Conservation (phyloP, 177 flowering plant genomes). For the Telopea speciosissima region DNA sequence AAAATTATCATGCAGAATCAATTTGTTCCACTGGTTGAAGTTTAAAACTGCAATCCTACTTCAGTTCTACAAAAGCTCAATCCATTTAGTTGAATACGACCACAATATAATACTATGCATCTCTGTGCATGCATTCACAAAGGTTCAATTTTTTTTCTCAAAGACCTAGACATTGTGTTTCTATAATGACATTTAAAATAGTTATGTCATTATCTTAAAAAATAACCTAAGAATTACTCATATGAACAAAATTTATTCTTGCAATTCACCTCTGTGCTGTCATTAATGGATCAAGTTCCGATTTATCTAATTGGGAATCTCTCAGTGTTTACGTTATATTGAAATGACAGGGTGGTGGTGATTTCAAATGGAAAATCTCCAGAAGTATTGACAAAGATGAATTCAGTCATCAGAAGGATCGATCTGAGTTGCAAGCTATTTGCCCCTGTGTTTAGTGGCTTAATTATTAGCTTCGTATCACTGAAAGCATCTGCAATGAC, state of each 20-base stretch:
- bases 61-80: too few relatives aligned
- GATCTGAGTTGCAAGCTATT: conserved; percentile 73
- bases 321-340: background rate
- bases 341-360: conserved; percentile 71
- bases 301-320: background rate
- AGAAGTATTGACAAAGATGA: conserved; percentile 50
- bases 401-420: conserved; percentile 66
- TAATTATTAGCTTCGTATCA: conserved; percentile 77
- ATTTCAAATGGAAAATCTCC: conserved; percentile 65
- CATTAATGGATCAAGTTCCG: background rate
- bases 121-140: background rate
- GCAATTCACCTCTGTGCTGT: background rate
- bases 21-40: background rate
- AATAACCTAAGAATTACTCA: background rate
- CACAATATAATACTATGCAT: background rate
- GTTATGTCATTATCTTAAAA: too few relatives aligned
- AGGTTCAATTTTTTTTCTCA: too few relatives aligned
- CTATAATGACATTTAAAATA: background rate
- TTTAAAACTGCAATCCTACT: too few relatives aligned
- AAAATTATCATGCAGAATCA: background rate
- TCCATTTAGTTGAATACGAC: background rate
- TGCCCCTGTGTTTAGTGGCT: conserved; percentile 70
- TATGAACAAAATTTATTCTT: too few relatives aligned
- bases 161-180: background rate
- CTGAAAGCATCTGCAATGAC: conserved; percentile 65